Conservation (phyloP, 2,329 filamentous ascomycete genomes). For the Colletotrichum sp. region DNA sequence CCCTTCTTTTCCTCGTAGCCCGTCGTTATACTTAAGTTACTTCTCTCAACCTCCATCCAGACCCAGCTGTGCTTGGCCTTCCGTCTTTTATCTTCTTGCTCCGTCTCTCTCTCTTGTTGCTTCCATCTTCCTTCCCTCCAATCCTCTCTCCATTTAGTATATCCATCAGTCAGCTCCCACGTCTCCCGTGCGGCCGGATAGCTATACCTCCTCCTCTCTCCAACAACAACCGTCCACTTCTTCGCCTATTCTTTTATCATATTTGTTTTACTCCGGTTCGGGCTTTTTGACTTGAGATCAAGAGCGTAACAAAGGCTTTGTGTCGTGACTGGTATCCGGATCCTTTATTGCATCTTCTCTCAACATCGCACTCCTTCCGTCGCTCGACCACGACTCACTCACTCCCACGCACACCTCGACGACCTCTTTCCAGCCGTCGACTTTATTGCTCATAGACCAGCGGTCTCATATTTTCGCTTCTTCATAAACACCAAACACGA, state of each 20-base stretch:
- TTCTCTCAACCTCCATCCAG: constrained; percentile 11
- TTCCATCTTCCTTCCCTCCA: not conserved
- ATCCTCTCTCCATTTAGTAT: not conserved
- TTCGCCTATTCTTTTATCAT: constrained; percentile 17
- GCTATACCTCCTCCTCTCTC: not conserved
- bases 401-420: constrained; percentile 11
- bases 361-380: constrained; percentile 9
- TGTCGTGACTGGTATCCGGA: constrained; percentile 20
- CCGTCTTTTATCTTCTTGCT: constrained; percentile 18
- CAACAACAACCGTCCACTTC: constrained; percentile 2
- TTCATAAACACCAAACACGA: constrained; percentile 3
- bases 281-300: not conserved
- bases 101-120: constrained; percentile 12
- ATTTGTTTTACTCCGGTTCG: constrained; percentile 12
- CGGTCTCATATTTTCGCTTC: constrained; percentile 21
- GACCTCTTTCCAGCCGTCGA: constrained; percentile 5
- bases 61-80: constrained; percentile 17
- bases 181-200: constrained; percentile 7
- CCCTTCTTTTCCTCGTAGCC: constrained; percentile 8
- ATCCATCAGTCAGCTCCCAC: not conserved
- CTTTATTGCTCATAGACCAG: constrained; percentile 10
- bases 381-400: constrained; percentile 5
- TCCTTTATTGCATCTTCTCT: constrained; percentile 10
- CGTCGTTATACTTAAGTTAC: constrained; percentile 19
- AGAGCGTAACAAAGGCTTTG: constrained; percentile 7